phyloP scores from a whole-genome alignment of 2,329 filamentous ascomycete genomes.

The Chrysoporthe deuterocubensis region DNA sequence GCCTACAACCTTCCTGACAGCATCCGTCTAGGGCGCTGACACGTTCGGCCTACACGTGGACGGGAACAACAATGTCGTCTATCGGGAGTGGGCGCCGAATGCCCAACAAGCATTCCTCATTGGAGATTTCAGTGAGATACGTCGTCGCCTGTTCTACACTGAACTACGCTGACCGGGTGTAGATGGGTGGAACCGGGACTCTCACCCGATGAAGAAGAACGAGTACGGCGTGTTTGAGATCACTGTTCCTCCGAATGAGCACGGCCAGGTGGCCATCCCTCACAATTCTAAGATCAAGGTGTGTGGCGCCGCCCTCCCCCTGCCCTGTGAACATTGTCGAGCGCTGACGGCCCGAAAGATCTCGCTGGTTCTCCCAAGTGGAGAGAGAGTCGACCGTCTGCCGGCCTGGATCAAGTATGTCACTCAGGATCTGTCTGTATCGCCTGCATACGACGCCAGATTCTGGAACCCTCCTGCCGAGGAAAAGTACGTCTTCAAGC shows the following conservation, averaged over 20 bases:
- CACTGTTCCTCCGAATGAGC: slow-evolving; percentile 66
- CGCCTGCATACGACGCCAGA: slow-evolving; percentile 89
- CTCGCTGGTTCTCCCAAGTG: slow-evolving; percentile 77
- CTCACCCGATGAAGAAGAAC: slow-evolving; percentile 87
- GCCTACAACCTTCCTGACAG: slow-evolving; percentile 16
- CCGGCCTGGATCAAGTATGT: slow-evolving; percentile 98
- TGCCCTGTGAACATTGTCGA: background rate
- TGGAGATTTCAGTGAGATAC: slow-evolving; percentile 84
- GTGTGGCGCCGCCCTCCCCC: background rate
- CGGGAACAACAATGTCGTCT: slow-evolving; percentile 81
- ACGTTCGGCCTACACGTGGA: slow-evolving; percentile 84
- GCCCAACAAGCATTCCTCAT: slow-evolving; percentile 82
- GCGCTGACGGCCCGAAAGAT: slow-evolving; percentile 58
- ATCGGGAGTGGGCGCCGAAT: slow-evolving; percentile 96
- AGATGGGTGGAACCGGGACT: slow-evolving; percentile 85
- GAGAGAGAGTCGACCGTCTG: slow-evolving; percentile 83
- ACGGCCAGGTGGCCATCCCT: slow-evolving; percentile 78
- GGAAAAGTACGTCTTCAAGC: slow-evolving; percentile 83
- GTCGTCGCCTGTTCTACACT: background rate
- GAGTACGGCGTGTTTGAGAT: slow-evolving; percentile 87
- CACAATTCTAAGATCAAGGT: slow-evolving; percentile 98
- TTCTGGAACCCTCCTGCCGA: slow-evolving; percentile 92
- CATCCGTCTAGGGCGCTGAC: slow-evolving; percentile 72
- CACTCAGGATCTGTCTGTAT: slow-evolving; percentile 88
- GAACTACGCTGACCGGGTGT: slow-evolving; percentile 36